Base-by-base conservation (phyloP, 2,329 filamentous ascomycete species). In the Diatrype stigma region DNA sequence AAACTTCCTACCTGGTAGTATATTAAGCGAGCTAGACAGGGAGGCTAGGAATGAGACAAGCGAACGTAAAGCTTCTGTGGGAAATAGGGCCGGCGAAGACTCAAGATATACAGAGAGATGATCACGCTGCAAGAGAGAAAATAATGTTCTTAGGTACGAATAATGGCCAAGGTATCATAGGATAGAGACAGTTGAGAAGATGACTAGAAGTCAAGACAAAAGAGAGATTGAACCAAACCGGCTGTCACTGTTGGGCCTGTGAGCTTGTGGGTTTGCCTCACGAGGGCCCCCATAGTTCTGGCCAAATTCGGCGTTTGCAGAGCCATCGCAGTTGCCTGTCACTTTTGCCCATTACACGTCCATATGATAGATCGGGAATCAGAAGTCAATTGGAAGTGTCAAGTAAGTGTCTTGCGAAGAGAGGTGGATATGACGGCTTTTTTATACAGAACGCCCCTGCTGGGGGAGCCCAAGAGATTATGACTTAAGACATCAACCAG, bases 31-130 rank as follows among this genome's bases (percentile, higher is more conserved):
- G 49, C 51, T 49, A 56, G 56, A 60, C 58, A 46, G 51, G 49
- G 49, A 50, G 6, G 26, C 54, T 48, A 54, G 52, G 52, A 51
- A 55, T 60, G 61, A 56, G 58, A 56, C 55, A 55, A 47, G 32
- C 3, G 51, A 42, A 53, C 42, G 26, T 16, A n/a, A 42, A 26
- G 44, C 19, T 10, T 28, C 30, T 42, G 40, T 34, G 7, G 19
- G 21, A 32, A 48, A 37, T n/a, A 38, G 6, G 16, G 11, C 45
- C 23, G 16, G 48, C 2, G 34, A 42, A 37, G 22, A 22, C n/a
- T 12, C 44, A 49, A 49, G 21, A 49, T 21, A 40, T 26, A 45
- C 17, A 45, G 35, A n/a, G 6, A 37, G 12, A 37, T 14, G 14
- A 17, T 37, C 16, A 37, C 6, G 34, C 34, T 12, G 6, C 14